Conservation (phyloP, 129 eudicot genomes). For the Rutidosis leptorrhynchoides region DNA sequence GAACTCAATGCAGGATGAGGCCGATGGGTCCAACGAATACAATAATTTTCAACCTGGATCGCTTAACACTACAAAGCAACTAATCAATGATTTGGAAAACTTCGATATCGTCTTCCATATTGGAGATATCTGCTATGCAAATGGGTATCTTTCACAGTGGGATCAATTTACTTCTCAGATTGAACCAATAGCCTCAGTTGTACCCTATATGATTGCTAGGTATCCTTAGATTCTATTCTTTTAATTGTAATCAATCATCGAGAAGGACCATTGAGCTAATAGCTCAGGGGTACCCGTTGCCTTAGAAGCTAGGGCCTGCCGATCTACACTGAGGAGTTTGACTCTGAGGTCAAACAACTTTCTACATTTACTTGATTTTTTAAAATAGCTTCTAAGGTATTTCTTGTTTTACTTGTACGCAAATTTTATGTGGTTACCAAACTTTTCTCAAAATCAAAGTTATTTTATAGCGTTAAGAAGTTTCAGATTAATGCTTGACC, state of each 20-base stretch:
- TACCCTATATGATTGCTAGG: slow-evolving; percentile 85
- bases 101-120: slow-evolving; percentile 68
- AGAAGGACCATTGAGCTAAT: too few relatives aligned
- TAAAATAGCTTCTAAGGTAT: not conserved
- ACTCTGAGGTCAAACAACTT: slow-evolving; percentile 18
- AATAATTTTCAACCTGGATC: slow-evolving; percentile 66
- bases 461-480: not conserved
- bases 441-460: not conserved
- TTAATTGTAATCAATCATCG: not conserved
- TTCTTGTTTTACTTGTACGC: slow-evolving; percentile 1
- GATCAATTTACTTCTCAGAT: slow-evolving; percentile 77
- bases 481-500: slow-evolving; percentile 13
- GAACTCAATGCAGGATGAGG: slow-evolving; percentile 54
- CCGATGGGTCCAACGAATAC: slow-evolving; percentile 75
- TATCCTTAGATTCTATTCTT: not conserved
- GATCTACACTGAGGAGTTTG: too few relatives aligned
- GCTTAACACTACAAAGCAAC: slow-evolving; percentile 62
- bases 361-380: not conserved
- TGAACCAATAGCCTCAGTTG: slow-evolving; percentile 61
- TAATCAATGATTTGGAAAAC: slow-evolving; percentile 55
- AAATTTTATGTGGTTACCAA: not conserved
- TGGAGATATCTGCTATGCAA: slow-evolving; percentile 80
- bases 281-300: too few relatives aligned
- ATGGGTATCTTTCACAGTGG: slow-evolving; percentile 81
- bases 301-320: too few relatives aligned